Percentiles rank a stretch among this genome's conserved stretches.
Evolutionary conservation across 164 flowering plant species (phyloP).

Genomic region (Santalum album): DNA sequence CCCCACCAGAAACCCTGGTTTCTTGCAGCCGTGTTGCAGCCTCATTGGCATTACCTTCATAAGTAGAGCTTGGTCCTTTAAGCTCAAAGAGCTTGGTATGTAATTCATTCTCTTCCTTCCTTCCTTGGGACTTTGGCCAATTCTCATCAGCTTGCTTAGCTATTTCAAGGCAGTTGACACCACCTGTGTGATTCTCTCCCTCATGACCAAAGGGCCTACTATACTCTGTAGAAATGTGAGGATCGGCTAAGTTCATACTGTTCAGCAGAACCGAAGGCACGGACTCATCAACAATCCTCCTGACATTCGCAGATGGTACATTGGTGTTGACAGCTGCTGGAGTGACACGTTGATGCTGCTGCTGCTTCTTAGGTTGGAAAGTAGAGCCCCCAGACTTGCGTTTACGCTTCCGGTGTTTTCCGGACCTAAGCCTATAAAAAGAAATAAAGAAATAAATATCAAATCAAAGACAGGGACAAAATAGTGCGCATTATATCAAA

Average conservation of each 20-base stretch:
- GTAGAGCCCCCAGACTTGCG: conserved; percentile 44
- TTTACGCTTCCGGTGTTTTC: conserved; percentile 55
- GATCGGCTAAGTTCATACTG: conserved; percentile 9
- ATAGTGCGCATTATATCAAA: background rate
- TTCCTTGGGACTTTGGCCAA: conserved; percentile 12
- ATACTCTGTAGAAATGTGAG: conserved; percentile 6
- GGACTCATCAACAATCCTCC: conserved; percentile 14
- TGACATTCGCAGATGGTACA: conserved; percentile 8
- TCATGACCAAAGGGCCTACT: conserved; percentile 5
- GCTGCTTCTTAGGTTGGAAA: conserved; percentile 59
- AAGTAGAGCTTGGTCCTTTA: conserved; percentile 17
- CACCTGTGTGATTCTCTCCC: conserved; percentile 9
- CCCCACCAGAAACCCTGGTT: conserved; percentile 20
- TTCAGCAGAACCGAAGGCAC: conserved; percentile 17
- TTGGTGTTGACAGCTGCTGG: conserved; percentile 9
- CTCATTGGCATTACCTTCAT: conserved; percentile 18
- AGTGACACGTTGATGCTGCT: conserved; percentile 18
- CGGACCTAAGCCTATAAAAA: conserved; percentile 36
- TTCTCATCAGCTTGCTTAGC: conserved; percentile 21
- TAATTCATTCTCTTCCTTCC: conserved; percentile 27
- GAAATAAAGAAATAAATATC: conserved; percentile 2
- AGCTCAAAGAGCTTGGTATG: conserved; percentile 43
- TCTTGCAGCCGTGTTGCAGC: conserved; percentile 27
- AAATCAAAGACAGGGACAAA: background rate
- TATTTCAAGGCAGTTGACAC: conserved; percentile 10